Percentiles rank a stretch among this genome's conserved stretches.
Conservation (phyloP, 495 filamentous ascomycete species). For the Penicillium coffeae region DNA sequence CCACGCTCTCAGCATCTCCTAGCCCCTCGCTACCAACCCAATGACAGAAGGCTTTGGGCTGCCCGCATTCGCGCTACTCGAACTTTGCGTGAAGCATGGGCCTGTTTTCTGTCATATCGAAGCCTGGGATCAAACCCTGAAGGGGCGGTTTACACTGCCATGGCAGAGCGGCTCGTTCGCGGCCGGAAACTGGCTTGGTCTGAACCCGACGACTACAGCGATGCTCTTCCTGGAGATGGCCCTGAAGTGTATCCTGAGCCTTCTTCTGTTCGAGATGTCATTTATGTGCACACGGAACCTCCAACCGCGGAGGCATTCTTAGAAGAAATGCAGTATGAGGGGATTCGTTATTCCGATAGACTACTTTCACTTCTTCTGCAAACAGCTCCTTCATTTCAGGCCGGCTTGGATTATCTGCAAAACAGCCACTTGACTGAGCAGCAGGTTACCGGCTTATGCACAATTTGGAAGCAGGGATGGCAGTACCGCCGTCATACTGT, state of each 20-base stretch:
- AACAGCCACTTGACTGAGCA: slow-evolving; percentile 29
- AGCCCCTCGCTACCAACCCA: not conserved
- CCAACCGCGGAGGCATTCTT: slow-evolving; percentile 54
- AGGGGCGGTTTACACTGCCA: slow-evolving; percentile 50
- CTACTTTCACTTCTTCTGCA: slow-evolving; percentile 49
- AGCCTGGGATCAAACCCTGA: slow-evolving; percentile 30
- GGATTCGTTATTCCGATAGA: slow-evolving; percentile 36
- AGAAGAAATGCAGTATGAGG: slow-evolving; percentile 48
- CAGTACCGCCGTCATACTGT: slow-evolving; percentile 14
- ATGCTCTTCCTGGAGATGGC: slow-evolving; percentile 56
- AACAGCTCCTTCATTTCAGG: slow-evolving; percentile 33
- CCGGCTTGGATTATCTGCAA: slow-evolving; percentile 41
- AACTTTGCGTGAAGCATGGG: slow-evolving; percentile 70
- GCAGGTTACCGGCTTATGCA: slow-evolving; percentile 33
- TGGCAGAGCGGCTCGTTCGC: slow-evolving; percentile 57
- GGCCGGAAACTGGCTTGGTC: slow-evolving; percentile 26
- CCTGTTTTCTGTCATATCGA: slow-evolving; percentile 57
- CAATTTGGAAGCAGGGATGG: slow-evolving; percentile 15
- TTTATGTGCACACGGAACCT: slow-evolving; percentile 53
- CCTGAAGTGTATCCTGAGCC: slow-evolving; percentile 55
- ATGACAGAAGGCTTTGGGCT: slow-evolving; percentile 46
- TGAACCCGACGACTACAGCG: slow-evolving; percentile 17
- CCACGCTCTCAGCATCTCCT: slow-evolving; percentile 18
- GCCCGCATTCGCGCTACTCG: slow-evolving; percentile 62
- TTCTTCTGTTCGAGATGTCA: slow-evolving; percentile 51